Base-by-base conservation (phyloP, 2,329 filamentous ascomycete species). In the Pseudogymnoascus sp. region DNA sequence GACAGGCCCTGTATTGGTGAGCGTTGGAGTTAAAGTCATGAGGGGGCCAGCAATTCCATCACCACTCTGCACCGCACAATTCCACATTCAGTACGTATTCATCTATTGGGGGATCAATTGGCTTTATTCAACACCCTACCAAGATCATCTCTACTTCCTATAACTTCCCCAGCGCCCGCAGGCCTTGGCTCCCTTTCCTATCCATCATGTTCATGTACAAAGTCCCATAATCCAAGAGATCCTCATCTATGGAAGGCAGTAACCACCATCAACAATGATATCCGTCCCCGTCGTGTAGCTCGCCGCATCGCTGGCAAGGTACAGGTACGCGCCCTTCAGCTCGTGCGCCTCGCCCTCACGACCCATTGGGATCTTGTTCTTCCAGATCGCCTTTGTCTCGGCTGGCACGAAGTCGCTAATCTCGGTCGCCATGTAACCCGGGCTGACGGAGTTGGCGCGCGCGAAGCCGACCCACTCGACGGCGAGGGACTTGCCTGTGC, bases 271-370 rank as follows among this genome's bases (percentile, higher is more conserved):
- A 61, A 68, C 62, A 56, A 65, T 61, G 42, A 68, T 62, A 42
- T 68, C 67, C 11, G 64, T 53, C 11, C 86, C 91, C 7, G 90
- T 96, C 16, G 88, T 91, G 76, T 91, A 96, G 62, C 86, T 89
- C n/a, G 87, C 84, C 3, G 90, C 90, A 75, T 96, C 90, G 13
- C 87, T 90, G 16, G 89, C 88, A 63, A 96, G 79, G 75, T 92
- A 95, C 59, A 96, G 76, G 74, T 89, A 96, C 16, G 88, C 88
- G 19, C 90, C 91, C 78, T 93, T 93, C 69, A 96, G 80, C 78
- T 96, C 91, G 65, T 85, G 82, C 2, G 84, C 79, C 67, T 86
- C 80, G 8, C 88, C 91, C 72, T 92, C 87, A 67, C 91, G 83
- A 59, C 85, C 89, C 86, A 95, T 89, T 8, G 89, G 89, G 42